phyloP scores from a whole-genome alignment of 805 yeast species.

The Suhomyces sp. region DNA sequence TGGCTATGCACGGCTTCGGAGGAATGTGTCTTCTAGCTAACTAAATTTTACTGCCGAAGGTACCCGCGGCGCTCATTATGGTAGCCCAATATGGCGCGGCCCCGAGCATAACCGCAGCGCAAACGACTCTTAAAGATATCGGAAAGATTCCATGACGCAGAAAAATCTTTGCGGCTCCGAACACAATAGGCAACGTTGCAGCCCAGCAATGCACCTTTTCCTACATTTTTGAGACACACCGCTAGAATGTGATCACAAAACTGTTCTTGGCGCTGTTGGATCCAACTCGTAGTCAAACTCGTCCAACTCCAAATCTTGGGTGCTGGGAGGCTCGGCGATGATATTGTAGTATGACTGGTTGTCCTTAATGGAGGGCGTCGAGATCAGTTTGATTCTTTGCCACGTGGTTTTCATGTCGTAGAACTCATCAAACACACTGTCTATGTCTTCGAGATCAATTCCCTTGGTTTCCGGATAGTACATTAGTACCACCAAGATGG shows the following conservation, averaged over 20 bases:
- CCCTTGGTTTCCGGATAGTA: slow-evolving; percentile 46
- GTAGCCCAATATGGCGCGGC: background rate
- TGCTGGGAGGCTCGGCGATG: background rate
- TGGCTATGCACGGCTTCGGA: too few relatives aligned
- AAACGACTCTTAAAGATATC: background rate
- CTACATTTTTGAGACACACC: background rate
- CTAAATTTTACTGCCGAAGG: background rate
- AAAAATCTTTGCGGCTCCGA: background rate
- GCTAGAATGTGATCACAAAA: background rate
- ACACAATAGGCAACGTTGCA: background rate
- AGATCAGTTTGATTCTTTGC: slow-evolving; percentile 9
- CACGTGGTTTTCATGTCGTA: slow-evolving; percentile 19
- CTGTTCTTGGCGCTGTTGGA: background rate
- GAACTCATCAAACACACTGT: slow-evolving; percentile 34
- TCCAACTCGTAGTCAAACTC: slow-evolving; percentile 20
- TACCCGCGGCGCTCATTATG: background rate
- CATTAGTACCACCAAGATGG: slow-evolving; percentile 31
- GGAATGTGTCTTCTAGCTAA: background rate
- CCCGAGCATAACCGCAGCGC: background rate
- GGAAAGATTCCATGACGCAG: background rate
- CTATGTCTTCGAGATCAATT: slow-evolving; percentile 42
- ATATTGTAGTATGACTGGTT: background rate
- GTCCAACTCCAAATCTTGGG: slow-evolving; percentile 21
- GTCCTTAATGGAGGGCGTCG: background rate
- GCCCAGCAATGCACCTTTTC: background rate